These are phyloP conservation scores for Termitomyces sp. DNA, from an alignment of 768 basidiomycete species.

Conservation along the genomic window DNA sequence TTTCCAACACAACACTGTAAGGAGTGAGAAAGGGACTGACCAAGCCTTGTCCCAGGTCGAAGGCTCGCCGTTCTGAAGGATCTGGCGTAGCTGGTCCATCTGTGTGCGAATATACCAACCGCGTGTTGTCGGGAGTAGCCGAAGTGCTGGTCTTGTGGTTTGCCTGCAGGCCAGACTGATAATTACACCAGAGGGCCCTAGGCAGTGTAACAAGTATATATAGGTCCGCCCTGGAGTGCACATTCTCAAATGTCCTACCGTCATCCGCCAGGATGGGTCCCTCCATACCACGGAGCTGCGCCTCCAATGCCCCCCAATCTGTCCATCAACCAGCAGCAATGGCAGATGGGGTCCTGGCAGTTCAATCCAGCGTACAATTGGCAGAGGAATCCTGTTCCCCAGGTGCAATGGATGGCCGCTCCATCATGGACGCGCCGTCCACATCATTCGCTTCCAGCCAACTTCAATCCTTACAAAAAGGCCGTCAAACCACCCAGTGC, in stretches of 20 bases:
- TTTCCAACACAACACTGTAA: not conserved
- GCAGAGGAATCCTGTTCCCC: slow-evolving; percentile 19
- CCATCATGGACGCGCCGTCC: slow-evolving; percentile 30
- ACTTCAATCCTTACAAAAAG: slow-evolving; percentile 60
- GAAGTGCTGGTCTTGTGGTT: not conserved
- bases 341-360: slow-evolving; percentile 51
- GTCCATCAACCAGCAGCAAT: slow-evolving; percentile 38
- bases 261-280: slow-evolving; percentile 18
- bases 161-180: not conserved
- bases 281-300: slow-evolving; percentile 42
- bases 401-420: slow-evolving; percentile 33
- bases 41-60: slow-evolving; percentile 24
- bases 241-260: slow-evolving; percentile 1
- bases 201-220: slow-evolving; percentile 3
- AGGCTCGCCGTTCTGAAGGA: slow-evolving; percentile 20
- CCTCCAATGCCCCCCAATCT: slow-evolving; percentile 53
- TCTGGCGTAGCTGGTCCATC: slow-evolving; percentile 9
- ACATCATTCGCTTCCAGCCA: slow-evolving; percentile 17
- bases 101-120: no score
- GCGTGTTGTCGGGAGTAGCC: not conserved
- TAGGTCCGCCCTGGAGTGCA: not conserved
- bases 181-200: no score
- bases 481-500: slow-evolving; percentile 54
- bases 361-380: slow-evolving; percentile 38
- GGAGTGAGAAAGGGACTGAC: slow-evolving; percentile 5